Evolutionary conservation across 2,329 filamentous ascomycete species (phyloP), one percentile per base, ranked within the genome.

Genomic region (Aspergillus aculeatus): DNA sequence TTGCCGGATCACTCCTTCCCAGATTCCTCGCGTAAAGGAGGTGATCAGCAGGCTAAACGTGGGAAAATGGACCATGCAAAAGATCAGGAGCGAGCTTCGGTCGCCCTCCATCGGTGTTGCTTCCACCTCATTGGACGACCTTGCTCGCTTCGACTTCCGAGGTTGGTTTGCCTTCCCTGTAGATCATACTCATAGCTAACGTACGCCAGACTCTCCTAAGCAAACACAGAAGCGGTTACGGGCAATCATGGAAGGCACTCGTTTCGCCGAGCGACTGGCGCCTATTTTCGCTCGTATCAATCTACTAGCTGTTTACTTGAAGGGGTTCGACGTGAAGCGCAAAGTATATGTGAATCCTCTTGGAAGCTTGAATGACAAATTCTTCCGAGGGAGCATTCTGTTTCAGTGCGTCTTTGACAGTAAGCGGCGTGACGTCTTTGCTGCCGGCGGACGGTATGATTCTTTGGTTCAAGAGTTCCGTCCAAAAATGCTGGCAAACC

Each of bases 331-430:
- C 0, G 83, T 98, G 1, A 83, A 83, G 57, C 87, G 87, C 52
- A 95, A 93, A 71, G 81, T 96, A 29, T 96, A 93, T 69, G 82
- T 98, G 66, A 91, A 87, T 64, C 93, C 94, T 0, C 81, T 99
- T 6, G 90, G 88, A 71, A 96, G 91, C 73, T 85, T 96, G 69
- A 96, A 96, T 70, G 93, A 97, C 71, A 90, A 89, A 58, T 97
- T 98, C 72, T 99, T 95, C 74, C 81, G 85, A 19, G 89, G 90
- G 1, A 93, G 93, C 7, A 82, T 98, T 29, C 81, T 98, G 48
- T 98, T 99, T 72, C 91, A 96, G 62, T 97, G 92, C 69, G 79
- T 97, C 2, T 92, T 93, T 64, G 94, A 98, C 72, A 96, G 92
- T 72, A 85, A 89, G 62, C 88, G 85, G 61, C 80, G 81, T 67